Base-by-base conservation (phyloP, 2,329 filamentous ascomycete species). In the Nemania sp. region DNA sequence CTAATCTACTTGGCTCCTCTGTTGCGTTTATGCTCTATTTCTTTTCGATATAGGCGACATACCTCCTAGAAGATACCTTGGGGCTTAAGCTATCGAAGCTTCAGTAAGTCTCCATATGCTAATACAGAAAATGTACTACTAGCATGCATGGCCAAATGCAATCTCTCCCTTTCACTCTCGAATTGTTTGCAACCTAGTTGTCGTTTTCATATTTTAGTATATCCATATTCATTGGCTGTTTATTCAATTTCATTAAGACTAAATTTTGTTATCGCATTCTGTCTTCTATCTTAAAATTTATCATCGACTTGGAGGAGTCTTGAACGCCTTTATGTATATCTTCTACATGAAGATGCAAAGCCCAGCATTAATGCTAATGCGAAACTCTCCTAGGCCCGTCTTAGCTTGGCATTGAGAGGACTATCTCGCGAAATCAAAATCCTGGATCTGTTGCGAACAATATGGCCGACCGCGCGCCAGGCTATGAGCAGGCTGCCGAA, bases 381-480 rank as follows among this genome's bases (percentile, higher is more conserved):
- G 8, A 31, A 31, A 19, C 28, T 12, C 31, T 34, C 12, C 31
- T 46, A 45, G 49, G 26, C 23, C 7, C 5, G 23, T 41, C 5
- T 22, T 19, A 23, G 44, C 23, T 33, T 48, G 19, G n/a, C 37
- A 24, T 39, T 26, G 23, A 39, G n/a, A 20, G 22, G 19, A 17
- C 36, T 26, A n/a, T 33, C 24, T 12, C 17, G 14, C n/a, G 12
- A 48, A 40, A 3, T 9, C 31, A 30, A 2, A 45, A 8, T 14
- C 22, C n/a, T 19, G 17, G 12, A 22, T 43, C n/a, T 34, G 49
- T 23, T 43, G 6, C 26, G 30, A 52, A 36, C 40, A 61, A 56
- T 41, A 69, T 69, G 66, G 59, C 61, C 12, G 60, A 64, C 48
- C 59, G 48, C 34, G 61, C 63, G 14, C 64, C 67, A 14, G 65